phyloP scores from a whole-genome alignment of 78 protist species.

The Guillardia theta region DNA sequence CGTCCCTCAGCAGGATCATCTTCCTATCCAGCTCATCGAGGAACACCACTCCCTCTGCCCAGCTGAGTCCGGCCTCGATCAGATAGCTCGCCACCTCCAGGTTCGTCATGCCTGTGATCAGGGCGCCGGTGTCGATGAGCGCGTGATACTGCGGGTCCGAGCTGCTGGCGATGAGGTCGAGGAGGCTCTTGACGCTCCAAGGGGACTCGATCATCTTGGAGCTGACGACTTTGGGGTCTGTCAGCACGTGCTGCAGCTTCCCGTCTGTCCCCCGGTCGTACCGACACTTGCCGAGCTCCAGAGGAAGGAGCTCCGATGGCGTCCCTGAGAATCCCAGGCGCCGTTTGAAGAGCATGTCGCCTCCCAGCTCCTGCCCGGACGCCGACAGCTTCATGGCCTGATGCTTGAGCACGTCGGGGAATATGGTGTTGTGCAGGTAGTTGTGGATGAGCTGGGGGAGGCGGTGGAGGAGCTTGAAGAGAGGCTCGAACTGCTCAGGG shows the following conservation, averaged over 20 bases:
- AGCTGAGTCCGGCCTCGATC: not conserved
- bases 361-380: slow-evolving; percentile 76
- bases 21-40: slow-evolving; percentile 62
- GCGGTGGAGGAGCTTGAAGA: slow-evolving; percentile 46
- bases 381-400: slow-evolving; percentile 60
- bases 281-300: slow-evolving; percentile 72
- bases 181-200: slow-evolving; percentile 56
- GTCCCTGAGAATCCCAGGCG: slow-evolving; percentile 77
- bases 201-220: not conserved
- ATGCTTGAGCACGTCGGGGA: slow-evolving; percentile 60
- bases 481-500: slow-evolving; percentile 52
- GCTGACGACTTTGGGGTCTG: slow-evolving; percentile 16
- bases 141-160: slow-evolving; percentile 51
- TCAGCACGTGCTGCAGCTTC: slow-evolving; percentile 58
- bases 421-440: slow-evolving; percentile 61
- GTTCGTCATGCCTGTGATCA: slow-evolving; percentile 69
- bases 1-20: slow-evolving; percentile 55
- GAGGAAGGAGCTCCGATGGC: slow-evolving; percentile 75
- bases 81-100: not conserved
- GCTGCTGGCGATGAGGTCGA: slow-evolving; percentile 22
- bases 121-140: slow-evolving; percentile 73
- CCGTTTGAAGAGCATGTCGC: slow-evolving; percentile 53
- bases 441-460: slow-evolving; percentile 57
- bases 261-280: slow-evolving; percentile 80
- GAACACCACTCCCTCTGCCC: slow-evolving; percentile 63